Percentiles rank a stretch among this genome's conserved stretches.
These are phyloP conservation scores for Carex littledalei DNA, from an alignment of 176 grass and related monocot species.

Conservation along the genomic window DNA sequence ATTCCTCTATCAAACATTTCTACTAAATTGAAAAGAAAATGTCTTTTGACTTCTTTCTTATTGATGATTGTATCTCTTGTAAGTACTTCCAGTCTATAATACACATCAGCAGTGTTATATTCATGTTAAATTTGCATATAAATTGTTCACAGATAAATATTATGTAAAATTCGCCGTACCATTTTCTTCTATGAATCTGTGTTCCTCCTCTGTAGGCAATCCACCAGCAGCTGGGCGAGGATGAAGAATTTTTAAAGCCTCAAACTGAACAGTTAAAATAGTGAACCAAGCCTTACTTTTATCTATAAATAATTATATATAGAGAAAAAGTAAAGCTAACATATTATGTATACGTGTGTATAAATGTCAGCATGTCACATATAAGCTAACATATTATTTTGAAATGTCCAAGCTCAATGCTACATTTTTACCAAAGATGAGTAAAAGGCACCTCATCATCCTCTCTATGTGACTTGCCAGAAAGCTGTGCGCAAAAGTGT, in stretches of 20 bases:
- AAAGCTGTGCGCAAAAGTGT: constrained; percentile 77
- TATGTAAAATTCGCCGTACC: constrained; percentile 30
- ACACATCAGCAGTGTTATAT: background rate
- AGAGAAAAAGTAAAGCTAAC: background rate
- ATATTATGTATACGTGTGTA: background rate
- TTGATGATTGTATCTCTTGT: background rate
- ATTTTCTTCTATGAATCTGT: constrained; percentile 68
- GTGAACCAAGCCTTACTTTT: background rate
- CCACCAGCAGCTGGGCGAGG: constrained; percentile 36
- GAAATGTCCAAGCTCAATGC: background rate
- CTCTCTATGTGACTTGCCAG: constrained; percentile 58
- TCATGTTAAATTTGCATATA: background rate
- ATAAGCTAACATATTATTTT: background rate
- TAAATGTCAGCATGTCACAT: background rate
- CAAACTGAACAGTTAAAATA: constrained; percentile 51
- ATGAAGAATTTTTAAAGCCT: constrained; percentile 81
- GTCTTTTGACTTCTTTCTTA: background rate
- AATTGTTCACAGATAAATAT: background rate
- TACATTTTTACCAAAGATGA: background rate
- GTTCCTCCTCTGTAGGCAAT: constrained; percentile 42
- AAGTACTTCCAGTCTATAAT: background rate
- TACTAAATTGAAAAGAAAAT: constrained; percentile 23
- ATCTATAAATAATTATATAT: background rate
- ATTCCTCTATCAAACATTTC: constrained; percentile 95
- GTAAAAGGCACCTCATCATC: constrained; percentile 54